These are phyloP conservation scores for Mesembryanthemum crystallinum DNA, from an alignment of 148 eudicot species.

Conservation along the genomic window DNA sequence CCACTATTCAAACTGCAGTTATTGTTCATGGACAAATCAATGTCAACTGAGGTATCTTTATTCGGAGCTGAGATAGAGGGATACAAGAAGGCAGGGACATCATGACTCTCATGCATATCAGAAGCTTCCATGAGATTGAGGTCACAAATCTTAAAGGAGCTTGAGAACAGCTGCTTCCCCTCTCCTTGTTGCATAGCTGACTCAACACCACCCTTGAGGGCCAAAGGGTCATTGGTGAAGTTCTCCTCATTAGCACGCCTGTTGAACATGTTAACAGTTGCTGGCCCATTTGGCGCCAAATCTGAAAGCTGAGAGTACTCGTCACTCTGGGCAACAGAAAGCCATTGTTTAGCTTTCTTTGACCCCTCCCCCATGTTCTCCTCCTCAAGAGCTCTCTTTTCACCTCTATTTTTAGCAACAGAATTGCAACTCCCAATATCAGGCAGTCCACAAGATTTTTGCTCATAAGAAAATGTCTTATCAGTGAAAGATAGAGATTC, in stretches of 20 bases:
- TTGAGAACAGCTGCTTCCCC: conserved; percentile 76
- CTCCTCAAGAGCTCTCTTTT: conserved; percentile 53
- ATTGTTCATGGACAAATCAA: conserved; percentile 72
- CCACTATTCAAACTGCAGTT: conserved; percentile 34
- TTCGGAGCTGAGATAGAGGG: conserved; percentile 44
- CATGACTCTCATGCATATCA: conserved; percentile 58
- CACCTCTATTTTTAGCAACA: conserved; percentile 50
- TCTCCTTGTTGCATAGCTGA: conserved; percentile 40
- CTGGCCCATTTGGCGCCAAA: conserved; percentile 30
- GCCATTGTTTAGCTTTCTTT: conserved; percentile 68
- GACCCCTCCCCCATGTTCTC: conserved; percentile 37
- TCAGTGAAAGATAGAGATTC: conserved; percentile 40
- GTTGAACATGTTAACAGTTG: conserved; percentile 28
- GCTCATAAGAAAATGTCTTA: conserved; percentile 35
- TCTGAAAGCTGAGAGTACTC: conserved; percentile 34
- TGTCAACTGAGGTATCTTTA: conserved; percentile 41
- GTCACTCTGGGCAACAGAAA: conserved; percentile 42
- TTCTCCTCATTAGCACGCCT: conserved; percentile 36
- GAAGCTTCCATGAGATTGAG: conserved; percentile 74
- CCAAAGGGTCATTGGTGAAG: conserved; percentile 36
- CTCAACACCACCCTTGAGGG: conserved; percentile 33
- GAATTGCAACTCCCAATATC: conserved; percentile 42
- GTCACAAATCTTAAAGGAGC: conserved; percentile 84
- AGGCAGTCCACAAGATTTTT: conserved; percentile 39
- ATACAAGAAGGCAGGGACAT: conserved; percentile 35